Evolutionary conservation across 2,329 filamentous ascomycete species (phyloP), one percentile per base, ranked within the genome.

Genomic region (Fusarium euwallaceae): DNA sequence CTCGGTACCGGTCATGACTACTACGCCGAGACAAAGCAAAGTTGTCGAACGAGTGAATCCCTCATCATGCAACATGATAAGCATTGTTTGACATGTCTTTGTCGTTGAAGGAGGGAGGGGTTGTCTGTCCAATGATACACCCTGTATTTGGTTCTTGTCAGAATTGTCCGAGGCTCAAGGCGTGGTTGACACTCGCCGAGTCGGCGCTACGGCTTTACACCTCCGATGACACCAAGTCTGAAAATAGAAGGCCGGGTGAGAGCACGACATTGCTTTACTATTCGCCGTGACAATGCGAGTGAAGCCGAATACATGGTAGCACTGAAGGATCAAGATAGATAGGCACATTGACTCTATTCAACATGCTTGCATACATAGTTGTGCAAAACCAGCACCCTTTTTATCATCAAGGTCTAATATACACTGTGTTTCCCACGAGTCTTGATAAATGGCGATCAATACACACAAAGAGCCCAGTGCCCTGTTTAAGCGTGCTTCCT

Each of bases 201-300:
- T 41, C 36, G 41, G 39, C 59, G 58, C 20, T 14, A 29, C 68
- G 65, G 68, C 60, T 65, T 69, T 74, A 60, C 64, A 41, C 64
- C 63, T 55, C 71, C 71, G 63, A 29, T 39, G 6, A 6, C 34
- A 20, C 59, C 62, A 66, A 43, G 24, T 55, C 64, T 72, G 51
- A 58, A 74, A 66, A 36, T 36, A 72, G 68, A 72, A 74, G 72
- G 69, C 72, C 37, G 29, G 6, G 9, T 39, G 69, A 69, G 72
- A 74, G 34, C 58, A 61, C 24, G 43, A 34, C 17, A 37, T 27
- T n/a, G 12, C 6, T 58, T 5, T n/a, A 24, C 34, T 53, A 53
- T 53, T 53, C 48, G 17, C 48, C 22, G 45, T 51, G 10, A 4
- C 22, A 51, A 51, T 24, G 45, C 45, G 45, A 7, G 22, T 51